Evolutionary conservation across 768 basidiomycete species (phyloP).

Genomic region (Hortiboletus flavorubellus): DNA sequence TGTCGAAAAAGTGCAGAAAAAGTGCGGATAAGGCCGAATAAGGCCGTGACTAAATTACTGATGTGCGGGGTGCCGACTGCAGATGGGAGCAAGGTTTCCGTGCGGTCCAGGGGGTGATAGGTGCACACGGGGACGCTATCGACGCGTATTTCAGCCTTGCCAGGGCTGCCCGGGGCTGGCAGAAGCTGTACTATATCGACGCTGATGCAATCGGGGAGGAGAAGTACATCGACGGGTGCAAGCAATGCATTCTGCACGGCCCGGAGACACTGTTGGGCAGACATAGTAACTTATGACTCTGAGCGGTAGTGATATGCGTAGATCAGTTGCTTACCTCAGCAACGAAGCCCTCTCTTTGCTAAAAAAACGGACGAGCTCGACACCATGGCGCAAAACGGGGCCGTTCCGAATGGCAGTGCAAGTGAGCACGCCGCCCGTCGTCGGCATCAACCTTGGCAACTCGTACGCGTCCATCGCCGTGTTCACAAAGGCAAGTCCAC

Average conservation of each 20-base stretch:
- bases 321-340: conserved; percentile 10
- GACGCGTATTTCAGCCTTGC: conserved; percentile 1
- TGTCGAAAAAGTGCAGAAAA: too few species aligned
- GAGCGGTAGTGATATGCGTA: too few species aligned
- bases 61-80: conserved; percentile 17
- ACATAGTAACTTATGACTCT: too few species aligned
- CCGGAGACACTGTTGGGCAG: conserved; percentile 9
- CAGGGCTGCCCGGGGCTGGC: not conserved
- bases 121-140: conserved; percentile 10
- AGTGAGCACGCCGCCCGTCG: conserved; percentile 49
- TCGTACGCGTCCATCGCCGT: conserved; percentile 74
- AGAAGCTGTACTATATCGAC: not conserved
- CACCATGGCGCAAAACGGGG: too few species aligned
- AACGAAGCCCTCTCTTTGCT: not conserved
- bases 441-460: conserved; percentile 97
- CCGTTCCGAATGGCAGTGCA: conserved; percentile 42
- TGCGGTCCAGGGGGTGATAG: conserved; percentile 10
- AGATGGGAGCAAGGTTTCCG: conserved; percentile 13
- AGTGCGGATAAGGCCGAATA: too few species aligned
- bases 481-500: conserved; percentile 73
- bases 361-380: too few species aligned
- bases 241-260: conserved; percentile 14
- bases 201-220: conserved; percentile 18
- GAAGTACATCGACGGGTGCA: not conserved
- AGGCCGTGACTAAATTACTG: too few species aligned